phyloP scores from a whole-genome alignment of 345 rosid species.

The Eucalyptus tenuipes region DNA sequence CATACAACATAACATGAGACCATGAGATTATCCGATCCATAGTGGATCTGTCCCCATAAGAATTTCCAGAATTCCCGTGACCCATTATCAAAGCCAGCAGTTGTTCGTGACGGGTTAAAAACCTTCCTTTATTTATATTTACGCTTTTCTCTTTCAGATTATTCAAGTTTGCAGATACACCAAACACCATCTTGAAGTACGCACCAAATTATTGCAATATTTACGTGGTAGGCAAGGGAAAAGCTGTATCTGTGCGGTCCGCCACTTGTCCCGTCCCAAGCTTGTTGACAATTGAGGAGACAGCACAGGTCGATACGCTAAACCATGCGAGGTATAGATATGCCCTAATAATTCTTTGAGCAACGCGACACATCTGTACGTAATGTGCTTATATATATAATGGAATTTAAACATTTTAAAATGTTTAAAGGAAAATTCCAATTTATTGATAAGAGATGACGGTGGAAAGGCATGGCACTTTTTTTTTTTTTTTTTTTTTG shows the following conservation, averaged over 20 bases:
- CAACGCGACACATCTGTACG: not conserved
- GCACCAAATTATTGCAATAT: constrained; percentile 66
- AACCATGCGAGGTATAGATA: not conserved
- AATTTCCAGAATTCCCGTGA: not conserved
- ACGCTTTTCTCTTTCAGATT: constrained; percentile 13
- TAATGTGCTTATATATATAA: not conserved
- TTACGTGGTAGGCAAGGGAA: constrained; percentile 45
- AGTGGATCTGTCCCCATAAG: not conserved
- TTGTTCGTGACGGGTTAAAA: not conserved
- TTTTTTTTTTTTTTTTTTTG: no score
- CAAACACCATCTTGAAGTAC: constrained; percentile 40
- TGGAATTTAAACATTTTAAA: not conserved
- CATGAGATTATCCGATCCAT: not conserved
- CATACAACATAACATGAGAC: not conserved
- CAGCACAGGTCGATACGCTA: not conserved
- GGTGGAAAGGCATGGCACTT: not conserved
- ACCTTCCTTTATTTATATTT: not conserved
- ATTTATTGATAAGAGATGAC: not conserved
- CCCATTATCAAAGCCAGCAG: not conserved
- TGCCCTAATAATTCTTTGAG: not conserved
- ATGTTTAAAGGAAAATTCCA: not conserved
- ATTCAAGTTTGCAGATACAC: constrained; percentile 37
- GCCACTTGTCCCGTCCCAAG: constrained; percentile 30
- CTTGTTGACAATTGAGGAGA: not conserved
- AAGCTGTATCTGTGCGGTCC: constrained; percentile 14